phyloP scores from a whole-genome alignment of 1,284 basidiomycete species.

The Cutaneotrichosporon daszewskae region DNA sequence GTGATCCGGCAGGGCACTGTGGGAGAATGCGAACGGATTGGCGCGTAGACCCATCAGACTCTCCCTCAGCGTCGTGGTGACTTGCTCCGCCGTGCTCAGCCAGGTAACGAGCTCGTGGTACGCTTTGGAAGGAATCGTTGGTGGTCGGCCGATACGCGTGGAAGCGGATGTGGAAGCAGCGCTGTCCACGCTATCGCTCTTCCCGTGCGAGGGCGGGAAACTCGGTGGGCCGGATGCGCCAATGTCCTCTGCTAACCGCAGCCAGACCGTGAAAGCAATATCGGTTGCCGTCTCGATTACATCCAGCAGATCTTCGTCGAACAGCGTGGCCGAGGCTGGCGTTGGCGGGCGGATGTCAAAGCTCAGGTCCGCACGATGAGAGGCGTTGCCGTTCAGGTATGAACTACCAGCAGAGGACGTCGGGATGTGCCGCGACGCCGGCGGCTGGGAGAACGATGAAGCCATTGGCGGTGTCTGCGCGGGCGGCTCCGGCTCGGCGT shows the following conservation, averaged over 20 bases:
- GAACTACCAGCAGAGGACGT: slow-evolving; percentile 35
- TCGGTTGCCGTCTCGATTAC: slow-evolving; percentile 50
- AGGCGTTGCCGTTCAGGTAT: slow-evolving; percentile 6
- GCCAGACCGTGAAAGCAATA: slow-evolving; percentile 49
- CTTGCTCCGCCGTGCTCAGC: slow-evolving; percentile 39
- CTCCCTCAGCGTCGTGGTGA: slow-evolving; percentile 34
- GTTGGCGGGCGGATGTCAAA: slow-evolving; percentile 45
- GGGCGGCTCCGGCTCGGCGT: slow-evolving; percentile 12
- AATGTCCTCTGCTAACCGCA: slow-evolving; percentile 49
- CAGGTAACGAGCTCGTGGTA: slow-evolving; percentile 39
- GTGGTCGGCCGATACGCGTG: slow-evolving; percentile 18
- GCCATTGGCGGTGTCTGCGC: slow-evolving; percentile 16
- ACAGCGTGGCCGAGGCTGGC: slow-evolving; percentile 42
- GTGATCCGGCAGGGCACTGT: slow-evolving; percentile 31
- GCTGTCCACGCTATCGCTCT: slow-evolving; percentile 12
- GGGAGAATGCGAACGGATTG: slow-evolving; percentile 25
- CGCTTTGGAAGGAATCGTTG: slow-evolving; percentile 29
- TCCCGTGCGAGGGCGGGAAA: slow-evolving; percentile 12
- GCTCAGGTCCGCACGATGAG: slow-evolving; percentile 30
- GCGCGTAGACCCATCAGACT: slow-evolving; percentile 39
- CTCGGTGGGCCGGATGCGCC: slow-evolving; percentile 29
- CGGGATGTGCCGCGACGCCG: slow-evolving; percentile 24
- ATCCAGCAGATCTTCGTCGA: slow-evolving; percentile 50
- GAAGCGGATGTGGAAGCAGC: slow-evolving; percentile 10
- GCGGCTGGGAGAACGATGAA: slow-evolving; percentile 16